phyloP scores from a whole-genome alignment of 2,329 filamentous ascomycete genomes.

The Didymella lethalis region DNA sequence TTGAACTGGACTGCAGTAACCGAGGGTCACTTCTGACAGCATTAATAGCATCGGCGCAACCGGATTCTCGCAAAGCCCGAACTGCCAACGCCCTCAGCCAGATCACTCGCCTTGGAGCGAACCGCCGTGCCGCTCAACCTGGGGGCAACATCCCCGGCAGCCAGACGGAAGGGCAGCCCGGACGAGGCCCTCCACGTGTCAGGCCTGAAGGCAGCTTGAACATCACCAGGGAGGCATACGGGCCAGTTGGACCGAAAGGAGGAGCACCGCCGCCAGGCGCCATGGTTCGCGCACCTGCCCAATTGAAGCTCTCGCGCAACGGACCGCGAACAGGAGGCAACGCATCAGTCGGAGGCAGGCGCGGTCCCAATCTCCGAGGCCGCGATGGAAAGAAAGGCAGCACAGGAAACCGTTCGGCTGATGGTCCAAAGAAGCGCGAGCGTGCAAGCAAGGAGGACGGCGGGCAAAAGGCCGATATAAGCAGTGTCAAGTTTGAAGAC shows the following conservation, averaged over 20 bases:
- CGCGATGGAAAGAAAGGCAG: slow-evolving; percentile 27
- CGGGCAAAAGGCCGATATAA: slow-evolving; percentile 9
- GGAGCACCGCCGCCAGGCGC: slow-evolving; percentile 32
- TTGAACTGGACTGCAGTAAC: background rate
- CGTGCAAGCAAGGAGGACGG: slow-evolving; percentile 12
- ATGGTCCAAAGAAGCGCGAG: slow-evolving; percentile 36
- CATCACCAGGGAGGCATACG: slow-evolving; percentile 24
- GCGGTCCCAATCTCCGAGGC: slow-evolving; percentile 40
- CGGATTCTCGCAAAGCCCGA: slow-evolving; percentile 37
- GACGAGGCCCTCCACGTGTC: slow-evolving; percentile 12
- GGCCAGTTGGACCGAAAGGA: background rate
- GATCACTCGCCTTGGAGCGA: slow-evolving; percentile 34
- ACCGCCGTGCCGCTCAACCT: slow-evolving; percentile 27
- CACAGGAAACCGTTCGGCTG: slow-evolving; percentile 20
- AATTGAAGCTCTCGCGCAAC: slow-evolving; percentile 30
- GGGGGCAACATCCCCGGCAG: slow-evolving; percentile 35
- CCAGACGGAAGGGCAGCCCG: slow-evolving; percentile 20
- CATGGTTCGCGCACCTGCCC: slow-evolving; percentile 44
- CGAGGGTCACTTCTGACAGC: slow-evolving; percentile 20
- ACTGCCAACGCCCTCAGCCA: slow-evolving; percentile 36
- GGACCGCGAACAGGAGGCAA: slow-evolving; percentile 10
- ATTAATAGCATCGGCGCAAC: slow-evolving; percentile 20
- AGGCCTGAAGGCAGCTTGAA: slow-evolving; percentile 34
- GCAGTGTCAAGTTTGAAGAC: slow-evolving; percentile 24
- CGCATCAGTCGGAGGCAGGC: slow-evolving; percentile 17